Evolutionary conservation across 2,329 filamentous ascomycete genomes (phyloP), one percentile per base, ranked within the genome.

Genomic region (Macroventuria anomochaeta): DNA sequence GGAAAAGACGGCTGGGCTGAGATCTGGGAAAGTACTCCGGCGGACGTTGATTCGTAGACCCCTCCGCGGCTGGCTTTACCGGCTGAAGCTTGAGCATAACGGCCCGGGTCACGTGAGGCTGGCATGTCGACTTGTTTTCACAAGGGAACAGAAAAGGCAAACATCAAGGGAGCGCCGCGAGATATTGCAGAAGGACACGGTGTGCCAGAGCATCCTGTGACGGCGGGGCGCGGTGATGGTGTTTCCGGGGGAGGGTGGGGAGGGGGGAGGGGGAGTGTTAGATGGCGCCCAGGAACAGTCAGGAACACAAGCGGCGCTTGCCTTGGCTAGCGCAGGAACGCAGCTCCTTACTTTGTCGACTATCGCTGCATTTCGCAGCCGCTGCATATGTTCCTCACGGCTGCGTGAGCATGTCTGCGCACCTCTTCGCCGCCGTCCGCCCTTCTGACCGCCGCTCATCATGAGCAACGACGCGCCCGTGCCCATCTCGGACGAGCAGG

Each of bases 401-500:
- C 36, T 46, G 50, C 50, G 47, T 41, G 51, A 53, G 51, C 51
- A 53, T 53, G 42, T 47, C 42, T 38, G 42, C 50, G 20, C 37
- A 34, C n/a, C 38, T n/a, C 17, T 10, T 18, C 28, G 21, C 39
- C 49, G 41, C 49, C 49, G 59, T 28, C 50, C 47, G 47, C 40
- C 44, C 13, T 40, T 42, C 53, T 29, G 47, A 29, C 44, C 26
- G 37, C 58, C 44, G 51, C 51, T 51, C 65, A 54, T 48, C 56
- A 76, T 75, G 73, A 76, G 71, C 69, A 73, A 75, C 72, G 73
- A 75, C 63, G 52, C 60, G 51, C 62, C 63, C 33, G 66, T 62
- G 58, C 79, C 82, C 46, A 79, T 87, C 68, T 82, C 86, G 15
- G 77, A 86, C 32, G 78, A 77, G 36, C 85, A 90, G 70, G 85